A percentile compares a stretch with the other conserved stretches of the same genome.
phyloP scores from a whole-genome alignment of 306 rosid species.

The Chamaecrista fasciculata region DNA sequence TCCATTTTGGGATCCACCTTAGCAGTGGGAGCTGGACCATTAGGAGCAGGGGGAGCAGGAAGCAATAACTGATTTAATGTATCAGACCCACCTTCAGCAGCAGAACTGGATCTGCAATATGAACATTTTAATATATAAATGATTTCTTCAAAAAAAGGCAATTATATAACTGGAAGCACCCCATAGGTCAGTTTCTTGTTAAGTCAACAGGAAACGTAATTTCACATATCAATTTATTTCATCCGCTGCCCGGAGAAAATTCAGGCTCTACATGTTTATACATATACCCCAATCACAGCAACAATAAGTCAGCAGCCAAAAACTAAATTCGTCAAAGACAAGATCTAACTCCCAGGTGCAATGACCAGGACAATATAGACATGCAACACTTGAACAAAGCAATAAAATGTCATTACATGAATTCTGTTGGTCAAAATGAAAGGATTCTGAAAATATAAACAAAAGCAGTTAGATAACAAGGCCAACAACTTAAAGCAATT shows the following conservation, averaged over 20 bases:
- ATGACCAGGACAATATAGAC: not conserved
- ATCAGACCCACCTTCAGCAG: conserved; percentile 54
- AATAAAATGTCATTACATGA: conserved; percentile 11
- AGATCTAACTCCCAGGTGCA: conserved; percentile 21
- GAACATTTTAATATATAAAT: conserved; percentile 1
- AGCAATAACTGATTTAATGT: conserved; percentile 75
- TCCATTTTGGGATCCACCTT: conserved; percentile 75
- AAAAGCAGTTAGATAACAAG: conserved; percentile 22
- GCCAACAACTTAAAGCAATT: conserved; percentile 15
- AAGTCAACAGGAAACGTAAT: conserved; percentile 13
- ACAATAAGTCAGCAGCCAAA: not conserved
- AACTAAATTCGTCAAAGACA: not conserved
- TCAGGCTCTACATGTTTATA: not conserved
- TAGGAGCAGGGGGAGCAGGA: conserved; percentile 69
- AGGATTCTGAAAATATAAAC: conserved; percentile 1
- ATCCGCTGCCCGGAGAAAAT: not conserved
- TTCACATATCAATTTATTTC: conserved; percentile 11
- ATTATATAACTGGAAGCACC: conserved; percentile 24
- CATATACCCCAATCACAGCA: not conserved
- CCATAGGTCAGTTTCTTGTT: conserved; percentile 1
- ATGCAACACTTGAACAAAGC: conserved; percentile 6
- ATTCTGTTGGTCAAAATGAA: conserved; percentile 12
- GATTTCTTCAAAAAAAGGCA: not conserved
- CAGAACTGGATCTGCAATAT: conserved; percentile 52
- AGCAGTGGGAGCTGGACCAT: conserved; percentile 44